These are phyloP conservation scores for Diplodia corticola DNA, from an alignment of 2,329 filamentous ascomycete genomes.

Conservation along the genomic window DNA sequence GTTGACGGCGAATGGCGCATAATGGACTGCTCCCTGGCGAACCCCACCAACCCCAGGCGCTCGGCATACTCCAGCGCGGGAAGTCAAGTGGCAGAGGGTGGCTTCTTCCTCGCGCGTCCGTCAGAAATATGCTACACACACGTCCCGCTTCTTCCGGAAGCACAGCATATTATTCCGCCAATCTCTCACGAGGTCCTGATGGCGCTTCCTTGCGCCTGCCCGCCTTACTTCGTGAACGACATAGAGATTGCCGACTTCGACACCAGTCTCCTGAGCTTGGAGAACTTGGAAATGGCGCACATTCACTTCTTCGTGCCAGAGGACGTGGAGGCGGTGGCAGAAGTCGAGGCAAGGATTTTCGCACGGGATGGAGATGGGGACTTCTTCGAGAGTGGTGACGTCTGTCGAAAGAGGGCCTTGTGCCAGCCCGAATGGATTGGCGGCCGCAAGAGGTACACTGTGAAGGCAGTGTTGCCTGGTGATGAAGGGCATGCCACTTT, in stretches of 20 bases:
- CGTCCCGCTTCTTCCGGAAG: slow-evolving; percentile 79
- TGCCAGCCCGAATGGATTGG: slow-evolving; percentile 89
- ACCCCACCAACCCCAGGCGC: slow-evolving; percentile 83
- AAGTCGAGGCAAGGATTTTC: slow-evolving; percentile 83
- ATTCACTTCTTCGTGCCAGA: slow-evolving; percentile 82
- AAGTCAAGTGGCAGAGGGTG: slow-evolving; percentile 72
- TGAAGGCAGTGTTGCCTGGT: slow-evolving; percentile 88
- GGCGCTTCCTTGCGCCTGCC: slow-evolving; percentile 81
- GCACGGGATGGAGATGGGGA: slow-evolving; percentile 85
- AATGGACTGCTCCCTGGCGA: slow-evolving; percentile 90
- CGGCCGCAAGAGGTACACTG: slow-evolving; percentile 84
- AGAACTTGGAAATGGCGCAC: slow-evolving; percentile 91
- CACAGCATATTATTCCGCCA: slow-evolving; percentile 91
- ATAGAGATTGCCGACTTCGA: slow-evolving; percentile 87
- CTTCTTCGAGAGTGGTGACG: slow-evolving; percentile 86
- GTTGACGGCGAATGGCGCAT: slow-evolving; percentile 96
- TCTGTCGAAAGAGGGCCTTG: slow-evolving; percentile 80
- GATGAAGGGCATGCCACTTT: slow-evolving; percentile 87
- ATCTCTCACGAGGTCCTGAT: slow-evolving; percentile 83
- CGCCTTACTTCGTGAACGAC: slow-evolving; percentile 80
- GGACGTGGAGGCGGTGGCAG: slow-evolving; percentile 88
- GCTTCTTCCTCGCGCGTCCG: slow-evolving; percentile 92
- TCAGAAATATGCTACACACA: slow-evolving; percentile 94
- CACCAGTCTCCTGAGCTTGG: slow-evolving; percentile 79
- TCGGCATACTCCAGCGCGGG: slow-evolving; percentile 72